Percentiles rank a stretch among this genome's conserved stretches.
phyloP scores from a whole-genome alignment of 371 early-diverging fungal species.

The Mortierella sp. region DNA sequence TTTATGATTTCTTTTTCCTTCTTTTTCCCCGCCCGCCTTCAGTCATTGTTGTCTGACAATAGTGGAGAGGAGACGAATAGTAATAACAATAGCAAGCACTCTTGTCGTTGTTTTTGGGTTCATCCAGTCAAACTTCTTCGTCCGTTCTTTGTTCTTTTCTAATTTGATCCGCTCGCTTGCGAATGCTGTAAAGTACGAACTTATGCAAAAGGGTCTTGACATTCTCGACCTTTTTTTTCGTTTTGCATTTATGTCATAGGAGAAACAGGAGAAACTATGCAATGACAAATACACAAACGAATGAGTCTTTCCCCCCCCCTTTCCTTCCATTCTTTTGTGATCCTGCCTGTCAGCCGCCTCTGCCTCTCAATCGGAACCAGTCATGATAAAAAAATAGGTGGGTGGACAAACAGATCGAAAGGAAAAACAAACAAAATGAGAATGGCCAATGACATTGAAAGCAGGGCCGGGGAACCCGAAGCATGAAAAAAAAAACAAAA shows the following conservation, averaged over 20 bases:
- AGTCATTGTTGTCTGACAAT: neutral
- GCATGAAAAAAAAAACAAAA: neutral
- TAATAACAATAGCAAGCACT: neutral
- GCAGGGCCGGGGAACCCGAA: neutral
- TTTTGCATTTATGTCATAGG: neutral
- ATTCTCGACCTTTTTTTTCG: neutral
- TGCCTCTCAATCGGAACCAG: neutral
- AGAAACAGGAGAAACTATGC: too few species aligned
- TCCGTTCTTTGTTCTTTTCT: neutral
- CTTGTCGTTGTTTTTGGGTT: neutral
- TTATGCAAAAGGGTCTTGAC: too few species aligned
- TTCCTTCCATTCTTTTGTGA: neutral
- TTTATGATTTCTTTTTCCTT: neutral
- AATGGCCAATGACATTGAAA: neutral
- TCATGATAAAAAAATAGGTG: neutral
- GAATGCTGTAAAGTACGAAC: too few species aligned
- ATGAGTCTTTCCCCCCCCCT: neutral
- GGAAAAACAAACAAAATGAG: constrained; percentile 1
- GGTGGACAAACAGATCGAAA: neutral
- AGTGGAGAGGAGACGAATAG: neutral
- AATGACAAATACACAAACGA: neutral
- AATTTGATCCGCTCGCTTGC: too few species aligned
- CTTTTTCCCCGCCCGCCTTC: neutral
- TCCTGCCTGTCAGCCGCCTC: neutral
- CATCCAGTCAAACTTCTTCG: neutral